phyloP scores from a whole-genome alignment of 495 filamentous ascomycete species.

The Penicillium diatomitis region DNA sequence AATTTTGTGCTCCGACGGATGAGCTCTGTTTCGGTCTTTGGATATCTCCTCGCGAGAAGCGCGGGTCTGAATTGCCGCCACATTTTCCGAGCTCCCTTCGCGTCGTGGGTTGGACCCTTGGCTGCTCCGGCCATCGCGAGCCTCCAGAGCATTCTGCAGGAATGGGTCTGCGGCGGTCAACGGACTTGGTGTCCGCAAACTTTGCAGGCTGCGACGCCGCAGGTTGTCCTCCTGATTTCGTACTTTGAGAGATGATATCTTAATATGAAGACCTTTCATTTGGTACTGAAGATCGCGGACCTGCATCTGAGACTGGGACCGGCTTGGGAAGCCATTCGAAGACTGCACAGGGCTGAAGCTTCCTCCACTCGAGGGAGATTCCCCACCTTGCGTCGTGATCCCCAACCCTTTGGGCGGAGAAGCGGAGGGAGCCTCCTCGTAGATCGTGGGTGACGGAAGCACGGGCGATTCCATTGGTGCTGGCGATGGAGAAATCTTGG shows the following conservation, averaged over 20 bases:
- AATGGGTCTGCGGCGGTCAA: constrained; percentile 72
- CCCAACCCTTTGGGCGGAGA: constrained; percentile 24
- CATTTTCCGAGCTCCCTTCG: constrained; percentile 13
- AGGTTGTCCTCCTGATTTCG: constrained; percentile 76
- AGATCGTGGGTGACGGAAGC: constrained; percentile 1
- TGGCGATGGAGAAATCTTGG: constrained; percentile 6
- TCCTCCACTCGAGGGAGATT: constrained; percentile 20
- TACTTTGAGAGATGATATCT: constrained; percentile 75
- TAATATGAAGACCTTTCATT: constrained; percentile 88
- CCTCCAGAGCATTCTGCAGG: constrained; percentile 50
- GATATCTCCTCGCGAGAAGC: not conserved
- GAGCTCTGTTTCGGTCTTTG: constrained; percentile 1
- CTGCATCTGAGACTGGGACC: constrained; percentile 49
- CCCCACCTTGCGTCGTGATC: constrained; percentile 19
- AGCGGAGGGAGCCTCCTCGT: constrained; percentile 12
- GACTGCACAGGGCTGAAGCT: constrained; percentile 31
- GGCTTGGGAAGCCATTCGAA: constrained; percentile 28
- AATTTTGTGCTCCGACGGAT: not conserved
- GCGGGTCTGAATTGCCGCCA: constrained; percentile 4
- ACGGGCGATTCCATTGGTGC: not conserved
- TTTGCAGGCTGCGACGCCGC: constrained; percentile 75
- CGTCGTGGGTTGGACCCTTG: constrained; percentile 14
- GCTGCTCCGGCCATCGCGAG: constrained; percentile 20
- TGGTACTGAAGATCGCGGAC: constrained; percentile 82
- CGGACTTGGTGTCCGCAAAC: constrained; percentile 73